Percentiles rank a stretch among this genome's conserved stretches.
These are phyloP conservation scores for Trichoderma sp. DNA, from an alignment of 2,329 filamentous ascomycete species.

Conservation along the genomic window DNA sequence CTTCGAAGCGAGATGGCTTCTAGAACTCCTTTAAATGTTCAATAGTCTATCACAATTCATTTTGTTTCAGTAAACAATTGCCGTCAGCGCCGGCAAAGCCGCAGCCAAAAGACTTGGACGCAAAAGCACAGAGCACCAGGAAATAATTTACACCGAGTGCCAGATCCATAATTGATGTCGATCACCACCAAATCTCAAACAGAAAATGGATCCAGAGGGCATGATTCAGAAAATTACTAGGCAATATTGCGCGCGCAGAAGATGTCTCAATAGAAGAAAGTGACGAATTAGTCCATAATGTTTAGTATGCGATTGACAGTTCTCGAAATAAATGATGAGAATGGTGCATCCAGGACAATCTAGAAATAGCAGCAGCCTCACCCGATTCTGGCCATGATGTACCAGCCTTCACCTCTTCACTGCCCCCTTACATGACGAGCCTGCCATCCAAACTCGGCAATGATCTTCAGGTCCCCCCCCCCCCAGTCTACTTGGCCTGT, in stretches of 20 bases:
- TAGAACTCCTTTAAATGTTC: neutral
- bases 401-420: neutral
- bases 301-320: neutral
- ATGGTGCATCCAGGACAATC: neutral
- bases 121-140: neutral
- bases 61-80: neutral
- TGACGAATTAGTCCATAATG: neutral
- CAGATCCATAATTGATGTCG: constrained; percentile 12
- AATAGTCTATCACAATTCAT: neutral
- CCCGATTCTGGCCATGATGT: neutral
- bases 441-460: neutral
- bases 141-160: constrained; percentile 6
- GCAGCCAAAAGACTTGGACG: neutral
- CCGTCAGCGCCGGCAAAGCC: constrained; percentile 3
- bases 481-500: neutral
- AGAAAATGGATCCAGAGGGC: neutral
- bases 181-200: constrained; percentile 7
- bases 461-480: constrained; percentile 16
- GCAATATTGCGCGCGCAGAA: neutral
- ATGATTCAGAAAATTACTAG: neutral
- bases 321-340: neutral
- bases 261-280: neutral
- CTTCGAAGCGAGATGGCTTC: neutral
- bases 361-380: neutral
- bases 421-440: neutral